Conservation (phyloP, 139 green algal genomes). For the Chlorella sp. region DNA sequence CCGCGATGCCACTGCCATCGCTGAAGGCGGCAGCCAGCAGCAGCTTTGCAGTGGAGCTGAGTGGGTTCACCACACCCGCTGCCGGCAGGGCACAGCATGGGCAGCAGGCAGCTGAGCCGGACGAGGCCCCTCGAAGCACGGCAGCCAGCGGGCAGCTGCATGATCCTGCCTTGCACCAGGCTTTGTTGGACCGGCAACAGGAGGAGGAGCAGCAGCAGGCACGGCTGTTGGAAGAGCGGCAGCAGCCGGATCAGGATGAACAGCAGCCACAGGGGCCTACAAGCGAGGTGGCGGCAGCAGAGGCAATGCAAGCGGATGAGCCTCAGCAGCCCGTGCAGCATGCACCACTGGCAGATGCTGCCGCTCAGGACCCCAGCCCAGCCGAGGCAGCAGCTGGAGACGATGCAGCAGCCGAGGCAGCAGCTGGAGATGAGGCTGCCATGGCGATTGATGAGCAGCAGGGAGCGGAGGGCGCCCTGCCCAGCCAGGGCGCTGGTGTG, state of each 20-base stretch:
- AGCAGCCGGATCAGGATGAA: constrained; percentile 1
- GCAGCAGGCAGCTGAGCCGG: not conserved
- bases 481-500: too few species aligned
- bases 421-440: not conserved
- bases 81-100: not conserved
- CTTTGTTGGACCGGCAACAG: not conserved
- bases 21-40: not conserved
- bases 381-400: not conserved
- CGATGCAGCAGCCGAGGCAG: not conserved
- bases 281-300: not conserved
- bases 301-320: not conserved
- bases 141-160: not conserved
- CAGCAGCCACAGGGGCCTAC: not conserved
- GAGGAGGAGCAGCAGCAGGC: constrained; percentile 26
- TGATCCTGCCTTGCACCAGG: not conserved
- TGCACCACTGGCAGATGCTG: too few species aligned
- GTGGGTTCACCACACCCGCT: constrained; percentile 26
- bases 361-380: too few species aligned
- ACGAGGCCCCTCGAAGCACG: not conserved
- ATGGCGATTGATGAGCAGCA: not conserved
- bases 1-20: not conserved
- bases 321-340: too few species aligned
- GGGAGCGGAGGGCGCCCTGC: too few species aligned
- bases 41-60: constrained; percentile 9
- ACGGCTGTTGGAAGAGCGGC: constrained; percentile 14